phyloP scores from a whole-genome alignment of 1,284 basidiomycete species.

The Mycosarcoma mackinlayi region DNA sequence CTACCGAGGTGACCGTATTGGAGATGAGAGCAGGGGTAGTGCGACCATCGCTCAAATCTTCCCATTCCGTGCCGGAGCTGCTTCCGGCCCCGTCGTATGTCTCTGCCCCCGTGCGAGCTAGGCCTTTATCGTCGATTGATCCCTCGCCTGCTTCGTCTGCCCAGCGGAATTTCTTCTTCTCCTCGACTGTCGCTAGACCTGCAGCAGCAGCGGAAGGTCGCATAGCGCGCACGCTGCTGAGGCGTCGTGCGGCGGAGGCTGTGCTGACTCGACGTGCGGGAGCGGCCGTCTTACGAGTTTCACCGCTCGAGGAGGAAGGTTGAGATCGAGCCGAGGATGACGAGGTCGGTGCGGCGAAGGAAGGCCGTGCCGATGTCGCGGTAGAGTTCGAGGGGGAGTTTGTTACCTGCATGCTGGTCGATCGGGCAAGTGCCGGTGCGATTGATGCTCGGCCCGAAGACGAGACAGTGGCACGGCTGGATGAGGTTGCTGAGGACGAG shows the following conservation, averaged over 20 bases:
- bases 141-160: conserved; percentile 87
- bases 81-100: conserved; percentile 12
- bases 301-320: conserved; percentile 5
- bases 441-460: conserved; percentile 5
- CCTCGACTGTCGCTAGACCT: conserved; percentile 19
- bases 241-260: conserved; percentile 10
- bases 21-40: conserved; percentile 17
- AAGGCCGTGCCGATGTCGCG: conserved; percentile 9
- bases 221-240: conserved; percentile 9
- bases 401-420: conserved; percentile 28
- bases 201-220: not conserved
- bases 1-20: conserved; percentile 5
- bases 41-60: conserved; percentile 34
- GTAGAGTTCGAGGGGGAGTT: conserved; percentile 15
- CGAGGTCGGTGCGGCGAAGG: conserved; percentile 40
- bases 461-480: conserved; percentile 4
- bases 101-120: not conserved
- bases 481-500: conserved; percentile 9
- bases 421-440: conserved; percentile 15
- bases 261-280: conserved; percentile 18
- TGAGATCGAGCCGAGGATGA: conserved; percentile 36
- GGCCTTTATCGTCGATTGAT: conserved; percentile 78
- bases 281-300: conserved; percentile 17
- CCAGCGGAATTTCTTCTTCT: conserved; percentile 86
- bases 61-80: conserved; percentile 38